These are phyloP conservation scores for Fusarium paranaense DNA, from an alignment of 2,329 filamentous ascomycete genomes.

Conservation along the genomic window DNA sequence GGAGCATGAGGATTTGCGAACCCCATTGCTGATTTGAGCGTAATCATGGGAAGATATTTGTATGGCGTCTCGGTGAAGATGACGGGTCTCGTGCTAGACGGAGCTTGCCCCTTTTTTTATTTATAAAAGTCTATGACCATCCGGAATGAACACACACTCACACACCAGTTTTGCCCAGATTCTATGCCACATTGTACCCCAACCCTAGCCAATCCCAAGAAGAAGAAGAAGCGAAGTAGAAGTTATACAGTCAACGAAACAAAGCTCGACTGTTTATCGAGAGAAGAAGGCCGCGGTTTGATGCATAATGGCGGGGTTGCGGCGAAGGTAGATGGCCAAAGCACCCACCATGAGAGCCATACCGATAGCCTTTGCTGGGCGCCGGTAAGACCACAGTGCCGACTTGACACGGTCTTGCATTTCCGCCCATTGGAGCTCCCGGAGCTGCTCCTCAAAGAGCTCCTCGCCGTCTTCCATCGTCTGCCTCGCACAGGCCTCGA, in stretches of 20 bases:
- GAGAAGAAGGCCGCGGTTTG: slow-evolving; percentile 44
- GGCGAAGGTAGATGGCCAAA: slow-evolving; percentile 75
- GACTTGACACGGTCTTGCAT: slow-evolving; percentile 44
- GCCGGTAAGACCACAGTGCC: slow-evolving; percentile 72
- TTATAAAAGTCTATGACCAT: slow-evolving; percentile 19
- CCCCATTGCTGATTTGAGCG: slow-evolving; percentile 22
- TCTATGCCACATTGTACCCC: slow-evolving; percentile 9
- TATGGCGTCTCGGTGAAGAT: slow-evolving; percentile 41
- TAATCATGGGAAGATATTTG: slow-evolving; percentile 33
- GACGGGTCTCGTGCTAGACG: slow-evolving; percentile 25
- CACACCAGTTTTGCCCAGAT: slow-evolving; percentile 6
- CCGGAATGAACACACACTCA: background rate
- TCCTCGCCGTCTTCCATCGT: slow-evolving; percentile 73
- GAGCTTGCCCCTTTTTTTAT: slow-evolving; percentile 17
- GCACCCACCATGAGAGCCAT: slow-evolving; percentile 75
- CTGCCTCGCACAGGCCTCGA: slow-evolving; percentile 62
- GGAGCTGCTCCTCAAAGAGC: slow-evolving; percentile 78
- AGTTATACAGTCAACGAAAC: background rate
- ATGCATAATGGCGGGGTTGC: slow-evolving; percentile 51
- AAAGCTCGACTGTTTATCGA: slow-evolving; percentile 24
- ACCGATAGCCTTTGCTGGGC: slow-evolving; percentile 70
- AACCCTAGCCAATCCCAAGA: background rate
- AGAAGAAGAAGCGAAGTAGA: background rate
- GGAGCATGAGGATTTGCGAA: slow-evolving; percentile 11
- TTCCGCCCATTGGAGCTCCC: slow-evolving; percentile 77